Conservation (phyloP, 73 alveolate genomes). For the Urostyla sp. region DNA sequence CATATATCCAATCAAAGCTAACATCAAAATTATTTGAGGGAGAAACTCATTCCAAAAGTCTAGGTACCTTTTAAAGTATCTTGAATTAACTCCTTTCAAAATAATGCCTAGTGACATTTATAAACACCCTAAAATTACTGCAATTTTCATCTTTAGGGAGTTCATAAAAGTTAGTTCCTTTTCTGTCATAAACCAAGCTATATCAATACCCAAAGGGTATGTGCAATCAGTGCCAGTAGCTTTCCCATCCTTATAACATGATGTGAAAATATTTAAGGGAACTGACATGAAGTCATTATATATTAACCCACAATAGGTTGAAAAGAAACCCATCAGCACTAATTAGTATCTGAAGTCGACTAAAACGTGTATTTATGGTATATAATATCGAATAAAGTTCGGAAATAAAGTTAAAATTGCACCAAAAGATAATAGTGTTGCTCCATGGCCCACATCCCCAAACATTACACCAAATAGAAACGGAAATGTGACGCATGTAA, state of each 20-base stretch:
- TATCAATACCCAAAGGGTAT: conserved; percentile 97
- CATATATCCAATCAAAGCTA: conserved; percentile 95
- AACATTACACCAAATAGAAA: conserved; percentile 98
- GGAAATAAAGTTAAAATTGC: conserved; percentile 72
- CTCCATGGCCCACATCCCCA: conserved; percentile 99
- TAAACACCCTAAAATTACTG: conserved; percentile 96
- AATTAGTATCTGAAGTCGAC: conserved; percentile 78
- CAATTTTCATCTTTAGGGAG: conserved; percentile 96
- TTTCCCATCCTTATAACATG: conserved; percentile 82
- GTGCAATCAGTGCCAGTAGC: conserved; percentile 64
- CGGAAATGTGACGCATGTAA: conserved; percentile 96
- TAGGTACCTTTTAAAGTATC: conserved; percentile 82
- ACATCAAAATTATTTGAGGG: conserved; percentile 92
- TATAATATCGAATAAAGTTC: not conserved
- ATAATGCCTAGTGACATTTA: conserved; percentile 96
- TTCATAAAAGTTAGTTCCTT: conserved; percentile 94
- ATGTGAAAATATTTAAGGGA: conserved; percentile 86
- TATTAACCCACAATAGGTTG: conserved; percentile 93
- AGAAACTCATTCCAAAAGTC: conserved; percentile 93
- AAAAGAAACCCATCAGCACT: conserved; percentile 94
- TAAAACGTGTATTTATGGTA: conserved; percentile 61
- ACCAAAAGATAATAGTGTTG: conserved; percentile 79
- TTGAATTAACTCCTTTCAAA: conserved; percentile 90
- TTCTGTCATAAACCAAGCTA: conserved; percentile 92
- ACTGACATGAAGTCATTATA: conserved; percentile 97